Conservation (phyloP, 2,329 filamentous ascomycete genomes). For the Xylaria digitata region DNA sequence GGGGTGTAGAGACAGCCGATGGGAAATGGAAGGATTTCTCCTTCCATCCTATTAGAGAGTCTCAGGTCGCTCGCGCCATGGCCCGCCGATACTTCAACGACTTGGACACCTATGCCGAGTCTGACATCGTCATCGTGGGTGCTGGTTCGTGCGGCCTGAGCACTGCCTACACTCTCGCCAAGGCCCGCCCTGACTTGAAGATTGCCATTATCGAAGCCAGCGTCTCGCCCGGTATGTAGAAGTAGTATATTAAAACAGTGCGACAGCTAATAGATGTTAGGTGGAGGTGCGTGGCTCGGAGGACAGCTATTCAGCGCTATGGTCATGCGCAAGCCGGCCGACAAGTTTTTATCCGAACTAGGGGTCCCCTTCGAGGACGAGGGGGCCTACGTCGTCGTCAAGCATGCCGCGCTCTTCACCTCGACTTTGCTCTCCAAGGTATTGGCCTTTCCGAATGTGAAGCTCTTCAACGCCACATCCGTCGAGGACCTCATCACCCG, state of each 20-base stretch:
- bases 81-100: constrained; percentile 92
- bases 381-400: constrained; percentile 88
- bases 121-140: constrained; percentile 92
- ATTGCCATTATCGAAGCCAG: constrained; percentile 91
- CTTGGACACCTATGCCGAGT: constrained; percentile 88
- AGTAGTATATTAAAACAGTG: neutral
- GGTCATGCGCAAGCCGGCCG: constrained; percentile 93
- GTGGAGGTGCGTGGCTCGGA: constrained; percentile 91
- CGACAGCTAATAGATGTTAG: constrained; percentile 49
- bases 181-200: constrained; percentile 86
- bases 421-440: constrained; percentile 87
- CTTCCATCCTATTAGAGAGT: constrained; percentile 90
- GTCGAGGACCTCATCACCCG: constrained; percentile 95
- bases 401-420: constrained; percentile 93
- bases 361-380: constrained; percentile 90
- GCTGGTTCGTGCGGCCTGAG: constrained; percentile 89
- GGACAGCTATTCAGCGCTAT: constrained; percentile 95
- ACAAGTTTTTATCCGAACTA: constrained; percentile 83
- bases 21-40: constrained; percentile 84
- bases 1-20: constrained; percentile 72
- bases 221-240: constrained; percentile 73
- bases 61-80: constrained; percentile 93
- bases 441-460: constrained; percentile 86
- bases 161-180: constrained; percentile 85
- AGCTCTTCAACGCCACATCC: constrained; percentile 94